Percentiles rank a stretch among this genome's conserved stretches.
Evolutionary conservation across 352 stramenopile genomes (phyloP).

Genomic region (Pythium volutum): DNA sequence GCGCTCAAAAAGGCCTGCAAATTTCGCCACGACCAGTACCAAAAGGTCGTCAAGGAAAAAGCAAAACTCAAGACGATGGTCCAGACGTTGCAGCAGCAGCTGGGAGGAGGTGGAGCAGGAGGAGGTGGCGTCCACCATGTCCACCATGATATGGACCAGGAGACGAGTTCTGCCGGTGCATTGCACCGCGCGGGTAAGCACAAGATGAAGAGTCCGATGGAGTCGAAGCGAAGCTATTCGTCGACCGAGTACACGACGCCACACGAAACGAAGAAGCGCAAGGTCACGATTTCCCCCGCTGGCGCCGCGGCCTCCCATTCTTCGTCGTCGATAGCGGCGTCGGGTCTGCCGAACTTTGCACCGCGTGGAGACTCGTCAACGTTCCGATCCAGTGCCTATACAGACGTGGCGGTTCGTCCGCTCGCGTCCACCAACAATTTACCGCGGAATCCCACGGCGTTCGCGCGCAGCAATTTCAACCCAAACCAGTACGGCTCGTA

Average conservation of each 20-base stretch:
- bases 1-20: conserved; percentile 81
- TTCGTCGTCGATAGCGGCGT: not conserved
- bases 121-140: too few species aligned
- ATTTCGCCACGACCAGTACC: conserved; percentile 80
- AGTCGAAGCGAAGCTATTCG: conserved; percentile 29
- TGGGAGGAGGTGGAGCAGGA: conserved; percentile 1
- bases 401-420: conserved; percentile 52
- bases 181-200: conserved; percentile 2
- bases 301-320: not conserved
- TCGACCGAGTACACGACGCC: conserved; percentile 22
- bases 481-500: conserved; percentile 68
- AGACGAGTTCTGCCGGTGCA: not conserved
- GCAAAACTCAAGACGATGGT: conserved; percentile 67
- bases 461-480: conserved; percentile 59
- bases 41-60: conserved; percentile 82
- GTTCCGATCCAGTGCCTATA: conserved; percentile 60
- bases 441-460: not conserved
- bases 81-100: conserved; percentile 31
- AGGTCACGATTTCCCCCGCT: conserved; percentile 27
- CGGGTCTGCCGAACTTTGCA: conserved; percentile 19
- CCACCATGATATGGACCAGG: not conserved
- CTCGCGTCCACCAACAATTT: conserved; percentile 29
- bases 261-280: conserved; percentile 60
- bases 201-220: conserved; percentile 26
- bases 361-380: conserved; percentile 33